A percentile compares a stretch with the other conserved stretches of the same genome.
These are phyloP conservation scores for Sicyos edulis DNA, from an alignment of 306 rosid species.

Conservation along the genomic window DNA sequence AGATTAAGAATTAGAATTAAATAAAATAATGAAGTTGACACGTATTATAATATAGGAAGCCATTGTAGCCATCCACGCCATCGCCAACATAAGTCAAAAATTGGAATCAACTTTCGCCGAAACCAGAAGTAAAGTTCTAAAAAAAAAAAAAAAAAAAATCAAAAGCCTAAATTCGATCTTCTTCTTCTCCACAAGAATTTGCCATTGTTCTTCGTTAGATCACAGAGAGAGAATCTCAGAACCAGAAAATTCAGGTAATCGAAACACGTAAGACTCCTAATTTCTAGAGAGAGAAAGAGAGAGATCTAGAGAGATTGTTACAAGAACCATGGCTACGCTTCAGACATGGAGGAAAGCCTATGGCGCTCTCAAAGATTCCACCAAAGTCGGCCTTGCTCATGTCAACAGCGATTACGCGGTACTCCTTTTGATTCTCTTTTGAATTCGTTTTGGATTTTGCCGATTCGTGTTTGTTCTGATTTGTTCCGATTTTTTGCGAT, in stretches of 20 bases:
- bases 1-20: no score
- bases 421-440: neutral
- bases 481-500: constrained; percentile 19
- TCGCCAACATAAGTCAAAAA: no score
- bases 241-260: constrained; percentile 33
- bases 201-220: constrained; percentile 35
- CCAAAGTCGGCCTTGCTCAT: constrained; percentile 99
- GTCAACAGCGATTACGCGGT: constrained; percentile 99
- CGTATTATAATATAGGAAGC: no score
- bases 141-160: neutral
- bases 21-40: no score
- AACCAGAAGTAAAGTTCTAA: neutral
- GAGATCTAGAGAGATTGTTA: constrained; percentile 13
- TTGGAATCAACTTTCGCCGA: neutral
- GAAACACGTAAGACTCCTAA: constrained; percentile 28
- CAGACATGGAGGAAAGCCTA: constrained; percentile 96
- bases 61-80: no score
- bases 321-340: constrained; percentile 75
- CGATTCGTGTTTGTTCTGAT: constrained; percentile 12
- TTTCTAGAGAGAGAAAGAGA: constrained; percentile 25
- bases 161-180: neutral
- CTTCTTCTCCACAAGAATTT: constrained; percentile 22
- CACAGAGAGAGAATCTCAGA: constrained; percentile 32
- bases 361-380: constrained; percentile 85
- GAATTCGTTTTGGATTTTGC: neutral